Evolutionary conservation across 1,139 yeast genomes (phyloP).

Genomic region (Blastobotrys persicus): DNA sequence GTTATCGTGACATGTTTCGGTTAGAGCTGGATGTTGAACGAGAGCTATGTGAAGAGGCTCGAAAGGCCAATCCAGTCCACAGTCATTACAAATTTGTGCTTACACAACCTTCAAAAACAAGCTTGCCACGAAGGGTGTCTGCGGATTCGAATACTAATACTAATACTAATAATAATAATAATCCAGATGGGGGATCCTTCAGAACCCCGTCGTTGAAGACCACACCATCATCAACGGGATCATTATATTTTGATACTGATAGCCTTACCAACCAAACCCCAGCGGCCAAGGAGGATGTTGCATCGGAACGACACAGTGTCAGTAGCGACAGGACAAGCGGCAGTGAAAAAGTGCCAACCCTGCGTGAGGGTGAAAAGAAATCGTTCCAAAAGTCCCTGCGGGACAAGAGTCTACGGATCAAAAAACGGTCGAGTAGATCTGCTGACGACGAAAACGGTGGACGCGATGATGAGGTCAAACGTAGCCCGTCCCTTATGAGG

Average conservation of each 20-base stretch:
- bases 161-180: neutral
- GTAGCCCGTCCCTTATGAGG: slow-evolving; percentile 32
- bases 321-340: neutral
- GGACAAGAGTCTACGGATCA: slow-evolving; percentile 10
- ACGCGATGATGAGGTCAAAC: slow-evolving; percentile 19
- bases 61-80: neutral
- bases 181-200: neutral
- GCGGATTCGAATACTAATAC: neutral
- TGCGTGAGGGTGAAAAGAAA: slow-evolving; percentile 13
- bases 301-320: neutral
- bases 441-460: slow-evolving; percentile 10
- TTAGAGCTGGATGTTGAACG: slow-evolving; percentile 34
- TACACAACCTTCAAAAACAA: neutral
- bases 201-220: neutral
- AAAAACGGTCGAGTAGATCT: slow-evolving; percentile 9
- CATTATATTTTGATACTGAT: slow-evolving; percentile 1
- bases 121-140: neutral
- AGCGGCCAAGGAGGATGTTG: neutral
- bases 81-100: neutral
- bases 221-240: slow-evolving; percentile 4
- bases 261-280: neutral
- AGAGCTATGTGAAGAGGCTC: slow-evolving; percentile 20
- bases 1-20: slow-evolving; percentile 43
- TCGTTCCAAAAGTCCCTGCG: slow-evolving; percentile 19
- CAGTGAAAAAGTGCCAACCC: neutral